Evolutionary conservation across 176 grass and related monocot species (phyloP), one percentile per base, ranked within the genome.

Genomic region (Triticum monococcum): DNA sequence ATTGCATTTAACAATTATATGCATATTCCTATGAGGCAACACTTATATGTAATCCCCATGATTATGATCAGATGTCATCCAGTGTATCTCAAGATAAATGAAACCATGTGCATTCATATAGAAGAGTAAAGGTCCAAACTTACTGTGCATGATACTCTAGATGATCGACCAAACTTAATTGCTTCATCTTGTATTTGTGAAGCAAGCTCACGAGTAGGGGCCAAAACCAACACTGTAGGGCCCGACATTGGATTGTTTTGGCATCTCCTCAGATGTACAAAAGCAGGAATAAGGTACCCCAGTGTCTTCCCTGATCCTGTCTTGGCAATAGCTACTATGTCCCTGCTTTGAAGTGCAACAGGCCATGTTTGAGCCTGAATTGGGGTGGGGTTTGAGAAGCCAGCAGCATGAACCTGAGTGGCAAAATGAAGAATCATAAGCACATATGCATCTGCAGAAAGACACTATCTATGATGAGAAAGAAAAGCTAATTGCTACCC

Each of bases 301-400:
- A 99, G 56, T 14, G 97, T 99, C 88, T 99, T 99, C 52, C 97
- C 97, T 77, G 97, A 99, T 11, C 97, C 97, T 46, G 97, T 99
- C 88, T 99, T 96, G 30, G 97, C 94, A 84, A 99, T 96, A 87
- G 97, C 94, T 48, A 99, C 97, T 85, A 96, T 96, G 78, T 99
- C 97, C 30, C 92, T 86, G 63, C 89, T 94, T 85, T 96, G 97
- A 57, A 96, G 72, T 72, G 97, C 97, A 87, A 99, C 85, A 54
- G 97, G 89, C 97, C 97, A 99, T 83, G 94, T 96, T 83, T 99
- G 97, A 78, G 97, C 97, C 80, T 99, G 97, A 84, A 99, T 96
- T 33, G 94, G 97, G 83, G 97, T 99, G 32, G 94, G 97, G 70
- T 89, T 89, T 77, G 68, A 82, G 75, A 99, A 99, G 16, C 97